Percentiles rank a stretch among this genome's conserved stretches.
Evolutionary conservation across 1,284 basidiomycete species (phyloP).

Genomic region (Calocybe gambosa): DNA sequence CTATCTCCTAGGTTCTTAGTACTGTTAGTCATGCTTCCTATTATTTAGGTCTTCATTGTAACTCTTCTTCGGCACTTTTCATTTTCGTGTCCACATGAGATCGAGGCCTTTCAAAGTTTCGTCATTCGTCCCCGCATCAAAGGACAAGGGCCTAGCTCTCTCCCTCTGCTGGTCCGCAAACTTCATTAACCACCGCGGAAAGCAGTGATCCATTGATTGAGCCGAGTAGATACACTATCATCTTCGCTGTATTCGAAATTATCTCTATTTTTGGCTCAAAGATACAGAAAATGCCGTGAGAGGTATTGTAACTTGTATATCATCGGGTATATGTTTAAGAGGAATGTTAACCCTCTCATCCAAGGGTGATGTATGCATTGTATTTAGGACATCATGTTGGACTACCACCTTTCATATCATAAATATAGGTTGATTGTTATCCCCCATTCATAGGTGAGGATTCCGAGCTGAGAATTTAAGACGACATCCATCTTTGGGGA

Average conservation of each 20-base stretch:
- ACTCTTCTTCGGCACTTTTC: conserved; percentile 46
- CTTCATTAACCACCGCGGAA: conserved; percentile 17
- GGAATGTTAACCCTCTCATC: no score
- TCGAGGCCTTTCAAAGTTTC: conserved; percentile 57
- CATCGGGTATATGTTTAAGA: neutral
- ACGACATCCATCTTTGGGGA: conserved; percentile 89
- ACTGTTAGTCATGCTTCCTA: neutral
- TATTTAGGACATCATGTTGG: no score
- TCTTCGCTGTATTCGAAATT: neutral
- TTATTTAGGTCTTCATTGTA: conserved; percentile 35
- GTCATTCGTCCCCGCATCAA: conserved; percentile 52
- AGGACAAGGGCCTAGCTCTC: conserved; percentile 44
- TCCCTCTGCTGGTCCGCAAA: conserved; percentile 44
- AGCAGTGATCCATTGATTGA: neutral
- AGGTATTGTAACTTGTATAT: neutral
- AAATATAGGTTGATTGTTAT: no score
- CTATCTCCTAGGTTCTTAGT: neutral
- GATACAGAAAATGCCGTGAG: neutral
- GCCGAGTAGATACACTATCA: neutral
- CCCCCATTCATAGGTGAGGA: conserved; percentile 7
- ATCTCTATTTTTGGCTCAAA: neutral
- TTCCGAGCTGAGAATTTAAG: conserved; percentile 69
- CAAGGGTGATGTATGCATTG: no score
- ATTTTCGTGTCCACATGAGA: conserved; percentile 40
- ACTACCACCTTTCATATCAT: neutral